These are phyloP conservation scores for Emericellopsis atlantica DNA, from an alignment of 2,329 filamentous ascomycete species.

Conservation along the genomic window DNA sequence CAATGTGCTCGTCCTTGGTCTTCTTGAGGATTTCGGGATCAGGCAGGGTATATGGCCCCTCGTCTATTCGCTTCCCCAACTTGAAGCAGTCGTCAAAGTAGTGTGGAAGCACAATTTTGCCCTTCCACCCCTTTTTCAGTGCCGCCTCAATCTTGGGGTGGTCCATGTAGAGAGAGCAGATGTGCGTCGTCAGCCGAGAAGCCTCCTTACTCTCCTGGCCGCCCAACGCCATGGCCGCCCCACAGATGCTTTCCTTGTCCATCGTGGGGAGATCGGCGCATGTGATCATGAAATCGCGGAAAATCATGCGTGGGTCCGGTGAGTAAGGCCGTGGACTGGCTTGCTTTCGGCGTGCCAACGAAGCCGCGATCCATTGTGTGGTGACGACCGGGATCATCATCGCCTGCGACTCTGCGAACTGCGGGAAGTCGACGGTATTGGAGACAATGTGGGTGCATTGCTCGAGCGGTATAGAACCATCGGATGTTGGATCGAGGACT, in stretches of 20 bases:
- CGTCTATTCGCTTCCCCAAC: slow-evolving; percentile 81
- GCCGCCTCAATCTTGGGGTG: slow-evolving; percentile 58
- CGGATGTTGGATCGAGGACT: slow-evolving; percentile 30
- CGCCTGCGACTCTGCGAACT: slow-evolving; percentile 63
- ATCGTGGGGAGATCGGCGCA: slow-evolving; percentile 74
- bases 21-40: slow-evolving; percentile 69
- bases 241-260: slow-evolving; percentile 86
- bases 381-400: slow-evolving; percentile 76
- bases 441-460: slow-evolving; percentile 46
- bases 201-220: slow-evolving; percentile 65
- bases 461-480: slow-evolving; percentile 34
- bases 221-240: slow-evolving; percentile 79
- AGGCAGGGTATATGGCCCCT: slow-evolving; percentile 74
- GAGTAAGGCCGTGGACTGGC: slow-evolving; percentile 75
- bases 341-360: slow-evolving; percentile 55
- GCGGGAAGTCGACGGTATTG: slow-evolving; percentile 80
- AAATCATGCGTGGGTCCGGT: slow-evolving; percentile 82
- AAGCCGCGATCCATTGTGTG: slow-evolving; percentile 65
- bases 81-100: slow-evolving; percentile 98
- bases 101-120: slow-evolving; percentile 83
- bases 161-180: slow-evolving; percentile 70
- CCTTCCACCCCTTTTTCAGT: slow-evolving; percentile 50
- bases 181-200: slow-evolving; percentile 68
- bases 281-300: slow-evolving; percentile 71
- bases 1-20: slow-evolving; percentile 40